phyloP scores from a whole-genome alignment of 192 early-diverging fungal species.

The Coemansia sp. region DNA sequence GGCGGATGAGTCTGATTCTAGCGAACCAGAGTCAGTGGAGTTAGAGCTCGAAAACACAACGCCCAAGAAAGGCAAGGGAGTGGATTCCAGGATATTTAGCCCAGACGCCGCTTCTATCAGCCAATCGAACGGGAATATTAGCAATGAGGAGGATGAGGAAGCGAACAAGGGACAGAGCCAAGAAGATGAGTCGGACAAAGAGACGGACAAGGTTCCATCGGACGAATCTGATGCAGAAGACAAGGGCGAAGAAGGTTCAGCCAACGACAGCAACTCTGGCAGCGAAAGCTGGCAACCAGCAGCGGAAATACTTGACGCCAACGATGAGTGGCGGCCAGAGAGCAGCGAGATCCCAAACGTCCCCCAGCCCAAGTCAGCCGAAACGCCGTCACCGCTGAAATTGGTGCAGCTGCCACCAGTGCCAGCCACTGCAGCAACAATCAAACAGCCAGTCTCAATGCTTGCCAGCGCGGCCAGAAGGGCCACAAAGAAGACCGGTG shows the following conservation, averaged over 20 bases:
- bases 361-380: background rate
- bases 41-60: background rate
- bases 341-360: constrained; percentile 5
- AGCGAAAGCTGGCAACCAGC: constrained; percentile 8
- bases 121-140: no score
- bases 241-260: background rate
- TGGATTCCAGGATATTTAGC: background rate
- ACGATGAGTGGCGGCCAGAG: constrained; percentile 4
- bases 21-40: constrained; percentile 3
- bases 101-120: no score
- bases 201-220: background rate
- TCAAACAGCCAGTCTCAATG: background rate
- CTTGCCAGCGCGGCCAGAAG: background rate
- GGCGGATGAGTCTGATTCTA: background rate
- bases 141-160: no score
- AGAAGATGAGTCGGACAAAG: background rate
- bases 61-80: background rate
- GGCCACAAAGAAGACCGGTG: background rate
- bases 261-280: background rate
- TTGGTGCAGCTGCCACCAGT: background rate
- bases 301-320: background rate
- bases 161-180: background rate
- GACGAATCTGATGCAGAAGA: background rate
- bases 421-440: background rate
- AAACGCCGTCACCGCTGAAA: constrained; percentile 7